Evolutionary conservation across 441 rosid genomes (phyloP).

Genomic region (Euphorbia corollata): DNA sequence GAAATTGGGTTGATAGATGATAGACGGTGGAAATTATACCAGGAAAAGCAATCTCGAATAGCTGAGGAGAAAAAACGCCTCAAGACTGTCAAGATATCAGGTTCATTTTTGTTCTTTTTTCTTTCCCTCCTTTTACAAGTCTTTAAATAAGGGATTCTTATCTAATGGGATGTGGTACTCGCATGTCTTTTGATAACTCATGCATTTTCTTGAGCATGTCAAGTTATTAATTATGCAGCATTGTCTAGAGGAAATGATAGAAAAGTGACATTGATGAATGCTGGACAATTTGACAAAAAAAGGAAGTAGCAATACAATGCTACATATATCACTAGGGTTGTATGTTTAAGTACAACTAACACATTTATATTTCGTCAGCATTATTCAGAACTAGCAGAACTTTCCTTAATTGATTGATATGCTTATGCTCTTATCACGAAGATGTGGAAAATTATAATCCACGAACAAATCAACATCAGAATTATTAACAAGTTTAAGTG

Average conservation of each 20-base stretch:
- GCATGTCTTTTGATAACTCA: background rate
- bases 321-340: background rate
- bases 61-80: constrained; percentile 73
- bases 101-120: constrained; percentile 27
- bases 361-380: background rate
- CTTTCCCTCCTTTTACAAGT: background rate
- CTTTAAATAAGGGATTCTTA: background rate
- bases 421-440: background rate
- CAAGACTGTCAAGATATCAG: constrained; percentile 74
- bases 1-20: constrained; percentile 90
- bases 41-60: constrained; percentile 77
- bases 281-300: background rate
- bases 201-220: background rate
- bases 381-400: background rate
- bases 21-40: constrained; percentile 83
- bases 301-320: background rate
- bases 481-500: background rate
- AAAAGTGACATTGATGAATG: background rate
- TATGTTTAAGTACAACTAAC: background rate
- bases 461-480: background rate
- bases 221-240: background rate
- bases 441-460: background rate
- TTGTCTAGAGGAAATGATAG: background rate
- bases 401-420: background rate
- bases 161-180: background rate